These are phyloP conservation scores for Dryas drummondii DNA, from an alignment of 306 rosid genomes.

Conservation along the genomic window DNA sequence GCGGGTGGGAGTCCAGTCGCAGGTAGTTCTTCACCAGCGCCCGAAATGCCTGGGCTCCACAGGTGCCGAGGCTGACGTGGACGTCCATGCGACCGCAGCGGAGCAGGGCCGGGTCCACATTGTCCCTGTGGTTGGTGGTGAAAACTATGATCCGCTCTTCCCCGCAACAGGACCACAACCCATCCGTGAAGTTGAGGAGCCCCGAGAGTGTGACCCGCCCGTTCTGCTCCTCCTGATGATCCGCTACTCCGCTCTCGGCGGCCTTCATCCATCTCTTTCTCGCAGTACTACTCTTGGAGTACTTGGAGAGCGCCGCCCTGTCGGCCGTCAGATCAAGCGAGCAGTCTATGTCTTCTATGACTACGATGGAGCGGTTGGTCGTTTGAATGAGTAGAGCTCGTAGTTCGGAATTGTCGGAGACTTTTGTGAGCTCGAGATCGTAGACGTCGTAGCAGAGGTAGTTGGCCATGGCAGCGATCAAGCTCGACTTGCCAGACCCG, in stretches of 20 bases:
- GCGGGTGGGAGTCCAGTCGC: constrained; percentile 48
- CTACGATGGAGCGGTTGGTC: constrained; percentile 78
- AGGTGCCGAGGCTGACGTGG: constrained; percentile 72
- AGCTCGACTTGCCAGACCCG: constrained; percentile 84
- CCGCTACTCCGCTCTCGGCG: not conserved
- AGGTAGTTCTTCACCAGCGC: constrained; percentile 60
- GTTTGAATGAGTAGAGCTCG: constrained; percentile 75
- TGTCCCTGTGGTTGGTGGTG: constrained; percentile 69
- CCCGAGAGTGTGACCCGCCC: constrained; percentile 82
- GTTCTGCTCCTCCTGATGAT: constrained; percentile 30
- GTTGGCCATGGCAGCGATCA: constrained; percentile 88
- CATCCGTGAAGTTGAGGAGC: constrained; percentile 76
- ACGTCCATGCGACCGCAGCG: constrained; percentile 91
- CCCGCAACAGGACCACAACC: constrained; percentile 87
- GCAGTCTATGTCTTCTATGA: constrained; percentile 84
- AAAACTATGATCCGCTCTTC: constrained; percentile 80
- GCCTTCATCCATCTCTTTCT: constrained; percentile 23
- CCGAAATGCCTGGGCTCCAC: constrained; percentile 70
- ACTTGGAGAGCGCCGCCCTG: constrained; percentile 13
- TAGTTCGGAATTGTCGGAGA: constrained; percentile 77
- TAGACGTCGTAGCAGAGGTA: constrained; percentile 83
- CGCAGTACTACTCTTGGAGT: constrained; percentile 22
- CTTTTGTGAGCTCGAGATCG: constrained; percentile 79
- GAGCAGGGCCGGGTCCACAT: constrained; percentile 75
- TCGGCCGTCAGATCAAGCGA: constrained; percentile 77